Conservation (phyloP, 2,329 filamentous ascomycete genomes). For the Botrytis medusae region DNA sequence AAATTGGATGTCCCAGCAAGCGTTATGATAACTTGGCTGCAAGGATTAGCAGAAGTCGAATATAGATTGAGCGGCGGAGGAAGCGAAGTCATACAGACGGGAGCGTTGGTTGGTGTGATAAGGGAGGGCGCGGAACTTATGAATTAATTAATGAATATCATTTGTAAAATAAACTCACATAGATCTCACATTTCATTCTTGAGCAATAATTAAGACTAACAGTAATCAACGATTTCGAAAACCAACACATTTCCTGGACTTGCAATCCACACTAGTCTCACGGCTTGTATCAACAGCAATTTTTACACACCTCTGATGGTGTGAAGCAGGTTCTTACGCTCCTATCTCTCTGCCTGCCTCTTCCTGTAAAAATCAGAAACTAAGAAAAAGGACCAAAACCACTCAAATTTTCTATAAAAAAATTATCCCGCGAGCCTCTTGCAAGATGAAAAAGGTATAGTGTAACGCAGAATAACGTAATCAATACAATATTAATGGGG, state of each 20-base stretch:
- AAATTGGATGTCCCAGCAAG: slow-evolving; percentile 81
- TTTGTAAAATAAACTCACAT: neutral
- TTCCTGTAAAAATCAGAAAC: neutral
- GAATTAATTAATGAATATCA: slow-evolving; percentile 37
- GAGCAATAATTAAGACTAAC: neutral
- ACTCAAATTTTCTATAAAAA: neutral
- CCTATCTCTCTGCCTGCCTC: too few relatives aligned
- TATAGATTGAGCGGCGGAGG: slow-evolving; percentile 86
- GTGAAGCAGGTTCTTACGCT: too few relatives aligned
- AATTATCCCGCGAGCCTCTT: neutral
- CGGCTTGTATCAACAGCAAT: neutral
- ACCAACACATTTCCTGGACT: neutral
- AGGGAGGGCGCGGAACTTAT: slow-evolving; percentile 81
- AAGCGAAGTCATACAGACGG: slow-evolving; percentile 85
- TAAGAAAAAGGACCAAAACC: neutral
- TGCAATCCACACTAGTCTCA: neutral
- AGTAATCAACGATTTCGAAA: neutral
- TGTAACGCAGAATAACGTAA: slow-evolving; percentile 2
- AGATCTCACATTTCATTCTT: neutral
- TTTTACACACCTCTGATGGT: neutral
- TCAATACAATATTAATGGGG: slow-evolving; percentile 5
- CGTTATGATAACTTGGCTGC: slow-evolving; percentile 87
- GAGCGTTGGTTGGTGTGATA: slow-evolving; percentile 86
- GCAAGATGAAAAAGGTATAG: neutral
- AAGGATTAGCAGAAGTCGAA: slow-evolving; percentile 89